Conservation (phyloP, 169 alveolate species). For the Plasmodium billcollinsi region DNA sequence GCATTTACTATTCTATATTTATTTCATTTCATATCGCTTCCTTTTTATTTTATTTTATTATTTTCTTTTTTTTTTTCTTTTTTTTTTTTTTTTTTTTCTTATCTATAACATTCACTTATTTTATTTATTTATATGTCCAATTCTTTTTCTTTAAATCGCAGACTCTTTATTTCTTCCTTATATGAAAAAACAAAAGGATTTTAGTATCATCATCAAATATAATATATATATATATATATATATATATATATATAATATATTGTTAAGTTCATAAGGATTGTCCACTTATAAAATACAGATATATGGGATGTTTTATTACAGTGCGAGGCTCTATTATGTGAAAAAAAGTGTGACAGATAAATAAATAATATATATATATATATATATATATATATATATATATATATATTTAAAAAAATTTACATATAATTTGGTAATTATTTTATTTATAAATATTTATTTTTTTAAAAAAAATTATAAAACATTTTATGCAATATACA, state of each 20-base stretch:
- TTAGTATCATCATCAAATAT: background rate
- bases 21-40: no score
- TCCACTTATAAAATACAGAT: background rate
- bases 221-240: background rate
- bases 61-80: no score
- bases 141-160: background rate
- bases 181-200: background rate
- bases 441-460: slow-evolving; percentile 67
- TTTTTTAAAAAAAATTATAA: slow-evolving; percentile 49
- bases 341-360: background rate
- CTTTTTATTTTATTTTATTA: no score
- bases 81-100: no score
- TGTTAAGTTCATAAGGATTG: background rate
- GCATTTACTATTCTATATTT: no score
- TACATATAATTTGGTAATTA: slow-evolving; percentile 31
- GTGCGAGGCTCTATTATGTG: background rate
- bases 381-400: background rate
- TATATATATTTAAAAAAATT: slow-evolving; percentile 37
- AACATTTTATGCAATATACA: slow-evolving; percentile 40
- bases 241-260: background rate
- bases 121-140: background rate
- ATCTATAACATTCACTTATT: no score
- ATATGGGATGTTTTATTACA: background rate
- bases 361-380: no score
- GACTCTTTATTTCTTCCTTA: background rate